Evolutionary conservation across 306 rosid species (phyloP), one percentile per base, ranked within the genome.

Genomic region (Purshia tridentata): DNA sequence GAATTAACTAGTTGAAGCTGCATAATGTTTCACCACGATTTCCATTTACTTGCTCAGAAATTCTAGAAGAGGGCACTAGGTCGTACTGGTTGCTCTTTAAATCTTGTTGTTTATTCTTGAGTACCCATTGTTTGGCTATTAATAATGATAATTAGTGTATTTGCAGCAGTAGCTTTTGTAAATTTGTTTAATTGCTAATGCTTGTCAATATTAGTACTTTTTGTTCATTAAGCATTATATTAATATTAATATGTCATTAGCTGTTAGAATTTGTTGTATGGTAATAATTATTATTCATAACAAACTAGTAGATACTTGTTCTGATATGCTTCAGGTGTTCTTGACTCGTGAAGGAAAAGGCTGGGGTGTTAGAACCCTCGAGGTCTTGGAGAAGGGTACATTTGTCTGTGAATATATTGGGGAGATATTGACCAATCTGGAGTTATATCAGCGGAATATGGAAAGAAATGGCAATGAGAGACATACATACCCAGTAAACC

Each of bases 401-500:
- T 93, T 91, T 74, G 85, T 93, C 4, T 93, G 97, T 73, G 98
- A 93, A 82, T 93, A 91, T 45, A 82, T 82, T 11, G 98, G 98
- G 54, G 98, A 93, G 77, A 76, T 93, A 79, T 72, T 93, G 77
- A 93, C 98, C 23, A 93, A 91, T 81, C 76, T 74, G 39, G 98
- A 93, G 82, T 78, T 93, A 72, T 88, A 83, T 76, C 86, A 93
- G 12, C 82, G 98, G 72, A 82, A 49, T 73, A 3, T 76, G 80
- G 67, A 74, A 58, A 72, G 70, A 15, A 62, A 72, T 14, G 78
- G 83, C 76, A 80, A 81, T 35, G 96, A 81, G 50, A 88, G 88
- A 53, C 97, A 93, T 78, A 93, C 98, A 12, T 93, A 93, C 71
- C 98, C 97, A 13, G 96, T 93, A 70, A 82, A 86, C 63, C 90